Evolutionary conservation across 139 green algal species (phyloP), one percentile per base, ranked within the genome.

Genomic region (Chlorella sp.): DNA sequence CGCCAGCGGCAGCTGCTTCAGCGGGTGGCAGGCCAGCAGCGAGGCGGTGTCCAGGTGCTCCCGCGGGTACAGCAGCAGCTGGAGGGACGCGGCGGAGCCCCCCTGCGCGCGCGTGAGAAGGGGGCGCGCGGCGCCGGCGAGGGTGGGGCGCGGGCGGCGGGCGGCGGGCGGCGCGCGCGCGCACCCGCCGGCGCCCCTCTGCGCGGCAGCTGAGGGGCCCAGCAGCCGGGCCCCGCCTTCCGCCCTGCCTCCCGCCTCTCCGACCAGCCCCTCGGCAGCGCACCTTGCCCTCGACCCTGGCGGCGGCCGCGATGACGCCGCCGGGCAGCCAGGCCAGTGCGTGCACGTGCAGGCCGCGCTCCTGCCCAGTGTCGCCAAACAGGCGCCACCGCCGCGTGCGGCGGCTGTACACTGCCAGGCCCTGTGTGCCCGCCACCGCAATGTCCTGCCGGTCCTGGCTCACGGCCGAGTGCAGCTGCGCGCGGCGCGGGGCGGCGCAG

Each of bases 341-440:
- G 45, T 80, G 70, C 72, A 87, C 88, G 65, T 79, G 53, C 15
- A 98, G 72, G 64, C 87, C 90, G 8, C 94, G 88, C 85, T 98
- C 94, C 73, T 98, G 96, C 0, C 94, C 91, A 6, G 94, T 93
- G 11, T 93, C 94, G 1, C 94, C 94, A 81, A 95, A 97, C 76
- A 98, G 86, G 63, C 90, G 88, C 70, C 95, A 87, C 5, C 85
- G 86, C 14, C 85, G 79, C 60, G 97, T 87, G 79, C 27, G 67
- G 35, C 82, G 77, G 5, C 89, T 67, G 81, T 86, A 95, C 50
- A 98, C 77, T 3, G 89, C 91, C 25, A 98, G 59, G 0, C 94
- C 94, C 17, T 74, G 68, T 8, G 51, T 80, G 11, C 94, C 94
- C 41, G 94, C 94, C 58, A 96, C 89, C 4, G 93, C 95, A 9